These are phyloP conservation scores for Boletellus ananas DNA, from an alignment of 768 basidiomycete species.

Conservation along the genomic window DNA sequence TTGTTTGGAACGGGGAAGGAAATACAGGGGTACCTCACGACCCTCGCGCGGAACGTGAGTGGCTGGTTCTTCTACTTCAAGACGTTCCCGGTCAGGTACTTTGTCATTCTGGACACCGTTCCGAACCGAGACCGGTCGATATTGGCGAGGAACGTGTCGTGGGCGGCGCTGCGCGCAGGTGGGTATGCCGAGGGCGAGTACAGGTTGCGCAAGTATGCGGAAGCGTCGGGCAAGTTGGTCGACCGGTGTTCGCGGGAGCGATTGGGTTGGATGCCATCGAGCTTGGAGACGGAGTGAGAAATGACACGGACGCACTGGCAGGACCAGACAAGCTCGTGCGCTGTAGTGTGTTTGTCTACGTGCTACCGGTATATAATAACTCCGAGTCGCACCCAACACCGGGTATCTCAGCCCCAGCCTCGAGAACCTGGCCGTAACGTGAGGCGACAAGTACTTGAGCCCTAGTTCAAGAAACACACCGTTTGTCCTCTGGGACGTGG, in stretches of 20 bases:
- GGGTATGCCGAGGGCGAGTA: conserved; percentile 24
- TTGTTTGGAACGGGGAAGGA: conserved; percentile 14
- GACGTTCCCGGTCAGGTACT: conserved; percentile 30
- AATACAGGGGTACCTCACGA: conserved; percentile 9
- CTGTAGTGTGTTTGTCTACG: no score
- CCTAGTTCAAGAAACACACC: no score
- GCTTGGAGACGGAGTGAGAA: no score
- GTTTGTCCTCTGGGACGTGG: no score
- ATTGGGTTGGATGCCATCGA: conserved; percentile 20
- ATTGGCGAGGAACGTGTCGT: conserved; percentile 22
- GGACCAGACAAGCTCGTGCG: no score
- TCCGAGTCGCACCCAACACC: no score
- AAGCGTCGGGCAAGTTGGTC: conserved; percentile 17
- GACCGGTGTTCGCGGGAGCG: conserved; percentile 15
- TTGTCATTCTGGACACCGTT: conserved; percentile 26
- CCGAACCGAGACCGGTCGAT: conserved; percentile 10
- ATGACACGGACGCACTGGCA: no score
- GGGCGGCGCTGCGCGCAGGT: conserved; percentile 30
- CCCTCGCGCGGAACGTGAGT: background rate
- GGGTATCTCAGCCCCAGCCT: no score
- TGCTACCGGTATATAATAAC: no score
- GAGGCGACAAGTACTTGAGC: no score
- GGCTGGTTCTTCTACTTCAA: conserved; percentile 31
- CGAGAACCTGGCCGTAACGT: no score
- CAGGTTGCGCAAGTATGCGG: conserved; percentile 11